Base-by-base conservation (phyloP, 1,139 yeast genomes). In the Spathaspora sp. region DNA sequence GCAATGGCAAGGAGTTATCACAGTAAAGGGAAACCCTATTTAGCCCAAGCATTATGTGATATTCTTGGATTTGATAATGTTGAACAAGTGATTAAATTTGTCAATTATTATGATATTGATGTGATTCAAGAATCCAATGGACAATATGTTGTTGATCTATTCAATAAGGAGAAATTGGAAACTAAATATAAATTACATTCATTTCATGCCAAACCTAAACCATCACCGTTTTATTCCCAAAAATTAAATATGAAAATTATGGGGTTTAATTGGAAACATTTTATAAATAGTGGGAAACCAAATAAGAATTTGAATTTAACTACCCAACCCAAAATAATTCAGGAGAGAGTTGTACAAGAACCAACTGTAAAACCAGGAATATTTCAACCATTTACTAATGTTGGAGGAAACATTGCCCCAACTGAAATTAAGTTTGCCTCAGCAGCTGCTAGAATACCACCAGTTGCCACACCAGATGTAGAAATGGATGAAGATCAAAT, bases 1-100 rank as follows among this genome's bases (percentile, higher is more conserved):
- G 73, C 90, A 0, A 74, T 93, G 74, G 72, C 88, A 3, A 70
- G 81, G 48, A 73, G 91, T 2, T 78, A 82, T 50, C 96, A 90
- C 56, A 74, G 84, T 1, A 83, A 82, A 48, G 84, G 89, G 1
- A 86, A 81, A 57, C 86, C 90, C 0, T 79, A 84, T 49, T 68
- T 80, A 2, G 72, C 81, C 0, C 59, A 61, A 1, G 65, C 76
- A 9, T 62, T 91, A 15, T 63, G 68, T 15, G 61, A 68, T 0
- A 64, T 81, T 54, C 72, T 93, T 16, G 88, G 93, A 0, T 91
- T 88, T 60, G 89, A 88, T 56, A 64, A 76, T 13, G 59, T 65
- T 0, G 77, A 74, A 0, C 82, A 84, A 44, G 59, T 88, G 7
- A 51, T 68, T 2, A 71, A 66, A 24, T 88, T 89, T 58, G 83